A percentile compares a stretch with the other conserved stretches of the same genome.
Conservation (phyloP, 345 rosid genomes). For the Carallia brachiata region DNA sequence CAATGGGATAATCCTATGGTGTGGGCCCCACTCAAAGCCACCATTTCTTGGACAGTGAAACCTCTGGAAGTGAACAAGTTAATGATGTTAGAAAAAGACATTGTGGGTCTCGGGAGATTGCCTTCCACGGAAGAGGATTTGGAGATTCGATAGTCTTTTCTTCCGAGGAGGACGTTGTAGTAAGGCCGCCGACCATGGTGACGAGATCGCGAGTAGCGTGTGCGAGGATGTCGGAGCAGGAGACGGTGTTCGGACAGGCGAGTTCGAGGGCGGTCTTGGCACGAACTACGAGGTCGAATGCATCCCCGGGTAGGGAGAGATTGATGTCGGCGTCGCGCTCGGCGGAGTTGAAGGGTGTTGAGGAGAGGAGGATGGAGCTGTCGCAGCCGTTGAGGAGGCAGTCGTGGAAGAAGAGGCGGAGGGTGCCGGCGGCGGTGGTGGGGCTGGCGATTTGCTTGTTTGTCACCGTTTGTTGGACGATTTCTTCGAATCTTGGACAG, state of each 20-base stretch:
- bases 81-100: constrained; percentile 50
- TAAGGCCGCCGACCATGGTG: constrained; percentile 43
- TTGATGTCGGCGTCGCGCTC: constrained; percentile 39
- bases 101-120: constrained; percentile 62
- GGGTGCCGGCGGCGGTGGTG: constrained; percentile 33
- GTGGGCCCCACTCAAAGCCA: constrained; percentile 87
- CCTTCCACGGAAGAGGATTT: constrained; percentile 42
- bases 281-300: constrained; percentile 28
- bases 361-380: constrained; percentile 30
- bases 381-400: constrained; percentile 33
- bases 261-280: constrained; percentile 92
- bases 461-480: constrained; percentile 29
- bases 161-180: constrained; percentile 68
- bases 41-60: constrained; percentile 75
- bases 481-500: constrained; percentile 28
- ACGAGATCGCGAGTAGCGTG: constrained; percentile 76
- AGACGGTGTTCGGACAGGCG: constrained; percentile 73
- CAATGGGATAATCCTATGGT: constrained; percentile 94
- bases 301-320: constrained; percentile 35
- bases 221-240: constrained; percentile 86
- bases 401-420: constrained; percentile 38
- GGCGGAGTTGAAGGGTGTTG: constrained; percentile 32
- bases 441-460: constrained; percentile 35
- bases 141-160: constrained; percentile 62
- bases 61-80: constrained; percentile 52